phyloP scores from a whole-genome alignment of 768 basidiomycete species.

The Omphalotus guepiniiformis region DNA sequence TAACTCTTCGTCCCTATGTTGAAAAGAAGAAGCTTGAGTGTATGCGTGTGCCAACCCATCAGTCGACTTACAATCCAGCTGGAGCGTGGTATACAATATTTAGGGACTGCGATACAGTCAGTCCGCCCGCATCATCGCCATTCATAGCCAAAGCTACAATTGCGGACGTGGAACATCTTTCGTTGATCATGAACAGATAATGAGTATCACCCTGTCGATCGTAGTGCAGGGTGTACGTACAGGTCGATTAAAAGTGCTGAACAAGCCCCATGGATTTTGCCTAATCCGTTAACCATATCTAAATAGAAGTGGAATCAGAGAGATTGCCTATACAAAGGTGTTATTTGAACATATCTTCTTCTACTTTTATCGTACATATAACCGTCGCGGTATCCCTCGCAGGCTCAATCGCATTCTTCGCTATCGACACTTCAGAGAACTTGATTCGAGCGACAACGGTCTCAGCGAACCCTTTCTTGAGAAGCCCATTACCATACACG shows the following conservation, averaged over 20 bases:
- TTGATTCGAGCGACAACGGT: conserved; percentile 6
- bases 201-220: not conserved
- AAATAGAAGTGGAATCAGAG: not conserved
- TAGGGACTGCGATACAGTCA: conserved; percentile 29
- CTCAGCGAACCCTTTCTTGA: not conserved
- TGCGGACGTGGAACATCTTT: conserved; percentile 1
- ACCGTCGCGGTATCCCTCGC: conserved; percentile 24
- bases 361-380: conserved; percentile 27
- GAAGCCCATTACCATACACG: not conserved
- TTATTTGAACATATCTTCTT: conserved; percentile 20
- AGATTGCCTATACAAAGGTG: not conserved
- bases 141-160: not conserved
- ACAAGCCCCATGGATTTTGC: conserved; percentile 26
- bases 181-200: not conserved
- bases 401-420: conserved; percentile 24
- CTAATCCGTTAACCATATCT: conserved; percentile 29
- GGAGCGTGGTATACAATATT: conserved; percentile 28
- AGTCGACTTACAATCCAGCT: conserved; percentile 21
- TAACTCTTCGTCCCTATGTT: not conserved
- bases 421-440: conserved; percentile 22
- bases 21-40: not conserved
- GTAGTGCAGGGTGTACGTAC: conserved; percentile 11
- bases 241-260: conserved; percentile 25
- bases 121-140: not conserved
- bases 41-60: too few species aligned